Base-by-base conservation (phyloP, 495 filamentous ascomycete species). In the Penicillium paradoxum region DNA sequence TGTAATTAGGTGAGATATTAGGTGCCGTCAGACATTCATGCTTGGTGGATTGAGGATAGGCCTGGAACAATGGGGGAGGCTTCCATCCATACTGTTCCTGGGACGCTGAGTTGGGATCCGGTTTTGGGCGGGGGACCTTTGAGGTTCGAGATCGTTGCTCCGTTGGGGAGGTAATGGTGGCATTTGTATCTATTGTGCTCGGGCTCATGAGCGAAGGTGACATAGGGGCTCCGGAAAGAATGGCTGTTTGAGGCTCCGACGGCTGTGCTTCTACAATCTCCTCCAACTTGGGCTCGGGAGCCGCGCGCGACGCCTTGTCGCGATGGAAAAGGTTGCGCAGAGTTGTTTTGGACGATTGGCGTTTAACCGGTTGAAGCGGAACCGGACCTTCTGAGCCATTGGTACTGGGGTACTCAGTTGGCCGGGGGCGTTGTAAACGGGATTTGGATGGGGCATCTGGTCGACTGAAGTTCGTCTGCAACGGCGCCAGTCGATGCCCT, bases 51-150 rank as follows among this genome's bases (percentile, higher is more conserved):
- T 96, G 92, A 1, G 90, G 86, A 65, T 90, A 96, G n/a, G 89
- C 90, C 62, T 95, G 83, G 69, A 91, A 96, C 6, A 97, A 74
- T 3, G 91, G 88, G 7, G 91, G 90, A 3, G 88, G 85, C 49
- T 83, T 80, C 87, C 89, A 95, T 11, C 76, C 65, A 40, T 59
- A 62, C 15, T 66, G 54, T 25, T 72, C 65, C 32, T 62, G 58
- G 6, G 58, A 53, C 0, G 63, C 25, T 0, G 51, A 17, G 32
- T 61, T 58, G 9, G 59, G 44, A 1, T 67, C 67, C 7, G 66
- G 51, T 51, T 56, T 65, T 5, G 56, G 30, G 15, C 59, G 66
- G 43, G 57, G 9, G 15, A 55, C 63, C 14, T 65, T 55, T 17
- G 65, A 56, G 14, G 61, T 62, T 24, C 65, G 61, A 6, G 57